These are phyloP conservation scores for Carex scoparia DNA, from an alignment of 176 grass and related monocot genomes.

Conservation along the genomic window DNA sequence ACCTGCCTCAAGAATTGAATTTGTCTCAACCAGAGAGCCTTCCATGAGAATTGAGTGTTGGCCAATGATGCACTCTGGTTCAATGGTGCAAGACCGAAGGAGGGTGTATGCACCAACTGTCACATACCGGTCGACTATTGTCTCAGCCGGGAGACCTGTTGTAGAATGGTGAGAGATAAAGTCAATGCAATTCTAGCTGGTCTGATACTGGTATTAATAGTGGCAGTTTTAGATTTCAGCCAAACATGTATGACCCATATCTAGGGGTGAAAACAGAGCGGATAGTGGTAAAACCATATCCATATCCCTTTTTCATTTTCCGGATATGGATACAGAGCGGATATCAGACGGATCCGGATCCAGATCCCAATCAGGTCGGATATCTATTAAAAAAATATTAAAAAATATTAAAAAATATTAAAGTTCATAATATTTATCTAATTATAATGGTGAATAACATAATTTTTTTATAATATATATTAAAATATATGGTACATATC, in stretches of 20 bases:
- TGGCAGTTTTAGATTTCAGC: background rate
- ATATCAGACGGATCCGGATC: too few relatives aligned
- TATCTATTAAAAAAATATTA: too few relatives aligned
- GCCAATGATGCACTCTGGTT: conserved; percentile 91
- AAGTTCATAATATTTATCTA: too few relatives aligned
- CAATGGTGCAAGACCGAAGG: conserved; percentile 91
- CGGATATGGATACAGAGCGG: too few relatives aligned
- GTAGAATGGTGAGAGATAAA: background rate
- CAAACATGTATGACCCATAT: background rate
- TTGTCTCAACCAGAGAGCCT: conserved; percentile 91
- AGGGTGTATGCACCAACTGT: conserved; percentile 84
- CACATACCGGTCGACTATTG: conserved; percentile 78
- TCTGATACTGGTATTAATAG: background rate
- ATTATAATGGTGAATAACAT: too few relatives aligned
- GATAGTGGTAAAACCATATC: too few relatives aligned
- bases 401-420: too few relatives aligned
- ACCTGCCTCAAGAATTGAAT: conserved; percentile 93
- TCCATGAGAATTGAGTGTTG: conserved; percentile 98
- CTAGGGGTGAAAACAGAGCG: too few relatives aligned
- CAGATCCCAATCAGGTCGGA: too few relatives aligned
- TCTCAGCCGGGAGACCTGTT: conserved; percentile 93
- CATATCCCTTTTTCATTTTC: too few relatives aligned
- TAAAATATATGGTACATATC: too few relatives aligned
- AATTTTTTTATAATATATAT: too few relatives aligned
- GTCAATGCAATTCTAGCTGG: background rate